These are phyloP conservation scores for Neurospora sp. DNA, from an alignment of 2,329 filamentous ascomycete genomes.

Conservation along the genomic window DNA sequence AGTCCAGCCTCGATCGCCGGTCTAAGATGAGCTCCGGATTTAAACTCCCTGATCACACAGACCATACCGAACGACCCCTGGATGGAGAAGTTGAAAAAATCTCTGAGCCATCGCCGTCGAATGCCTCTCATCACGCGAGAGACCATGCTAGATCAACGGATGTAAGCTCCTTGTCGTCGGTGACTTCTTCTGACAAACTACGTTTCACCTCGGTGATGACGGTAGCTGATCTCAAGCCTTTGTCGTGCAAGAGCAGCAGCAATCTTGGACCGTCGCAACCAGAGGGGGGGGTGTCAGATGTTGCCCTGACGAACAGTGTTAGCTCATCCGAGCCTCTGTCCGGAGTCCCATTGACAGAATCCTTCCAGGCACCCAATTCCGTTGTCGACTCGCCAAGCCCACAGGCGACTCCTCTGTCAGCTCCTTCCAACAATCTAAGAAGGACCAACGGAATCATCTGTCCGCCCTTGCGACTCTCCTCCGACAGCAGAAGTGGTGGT, in stretches of 20 bases:
- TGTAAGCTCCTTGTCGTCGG: neutral
- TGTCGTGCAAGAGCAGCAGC: neutral
- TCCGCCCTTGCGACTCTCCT: neutral
- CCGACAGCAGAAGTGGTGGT: too few relatives aligned
- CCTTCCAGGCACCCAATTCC: neutral
- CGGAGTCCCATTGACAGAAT: neutral
- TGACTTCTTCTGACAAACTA: neutral
- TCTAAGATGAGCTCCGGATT: neutral
- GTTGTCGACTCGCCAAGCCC: neutral
- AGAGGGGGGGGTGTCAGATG: neutral
- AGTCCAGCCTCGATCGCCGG: neutral
- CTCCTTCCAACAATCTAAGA: neutral
- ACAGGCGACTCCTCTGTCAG: neutral
- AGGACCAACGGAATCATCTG: neutral
- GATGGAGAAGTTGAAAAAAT: neutral
- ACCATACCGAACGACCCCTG: neutral
- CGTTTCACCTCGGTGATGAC: constrained; percentile 9
- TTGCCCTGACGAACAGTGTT: neutral
- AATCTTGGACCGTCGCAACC: neutral
- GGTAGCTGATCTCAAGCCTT: constrained; percentile 7
- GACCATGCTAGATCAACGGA: neutral
- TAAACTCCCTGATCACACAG: neutral
- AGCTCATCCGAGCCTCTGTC: neutral
- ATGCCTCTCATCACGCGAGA: neutral
- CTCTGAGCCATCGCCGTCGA: neutral